Evolutionary conservation across 345 rosid genomes (phyloP).

Genomic region (Laguncularia racemosa): DNA sequence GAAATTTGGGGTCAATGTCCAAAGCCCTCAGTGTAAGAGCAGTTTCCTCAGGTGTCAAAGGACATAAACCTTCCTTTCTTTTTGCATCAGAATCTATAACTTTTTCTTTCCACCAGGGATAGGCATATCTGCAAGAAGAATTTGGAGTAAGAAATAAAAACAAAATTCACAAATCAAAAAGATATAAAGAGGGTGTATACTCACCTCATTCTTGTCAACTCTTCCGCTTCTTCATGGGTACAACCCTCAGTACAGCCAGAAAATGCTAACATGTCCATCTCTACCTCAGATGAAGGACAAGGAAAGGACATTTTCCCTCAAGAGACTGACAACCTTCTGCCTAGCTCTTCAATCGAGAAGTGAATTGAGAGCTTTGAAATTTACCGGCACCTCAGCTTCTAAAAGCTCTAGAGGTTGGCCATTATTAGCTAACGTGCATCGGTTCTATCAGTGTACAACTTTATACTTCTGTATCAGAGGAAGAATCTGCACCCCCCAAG

Average conservation of each 20-base stretch:
- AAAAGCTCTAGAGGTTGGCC: slow-evolving; percentile 29
- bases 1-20: slow-evolving; percentile 28
- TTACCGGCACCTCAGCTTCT: slow-evolving; percentile 42
- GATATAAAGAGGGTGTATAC: not conserved
- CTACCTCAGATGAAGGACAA: slow-evolving; percentile 54
- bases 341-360: slow-evolving; percentile 32
- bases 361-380: slow-evolving; percentile 33
- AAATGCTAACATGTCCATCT: slow-evolving; percentile 57
- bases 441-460: slow-evolving; percentile 31
- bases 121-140: slow-evolving; percentile 30
- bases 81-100: slow-evolving; percentile 30
- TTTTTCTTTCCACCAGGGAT: slow-evolving; percentile 59
- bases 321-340: slow-evolving; percentile 28
- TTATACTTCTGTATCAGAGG: slow-evolving; percentile 23
- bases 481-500: slow-evolving; percentile 31
- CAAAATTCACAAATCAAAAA: slow-evolving; percentile 1
- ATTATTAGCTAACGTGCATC: slow-evolving; percentile 44
- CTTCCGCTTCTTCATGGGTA: slow-evolving; percentile 29
- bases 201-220: slow-evolving; percentile 42
- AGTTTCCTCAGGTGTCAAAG: slow-evolving; percentile 49
- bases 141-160: not conserved
- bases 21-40: slow-evolving; percentile 33
- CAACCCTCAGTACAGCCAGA: slow-evolving; percentile 48
- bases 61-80: slow-evolving; percentile 44
- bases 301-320: slow-evolving; percentile 38